Percentiles rank a stretch among this genome's conserved stretches.
Evolutionary conservation across 2,329 filamentous ascomycete genomes (phyloP).

Genomic region (Elsinoe australis): DNA sequence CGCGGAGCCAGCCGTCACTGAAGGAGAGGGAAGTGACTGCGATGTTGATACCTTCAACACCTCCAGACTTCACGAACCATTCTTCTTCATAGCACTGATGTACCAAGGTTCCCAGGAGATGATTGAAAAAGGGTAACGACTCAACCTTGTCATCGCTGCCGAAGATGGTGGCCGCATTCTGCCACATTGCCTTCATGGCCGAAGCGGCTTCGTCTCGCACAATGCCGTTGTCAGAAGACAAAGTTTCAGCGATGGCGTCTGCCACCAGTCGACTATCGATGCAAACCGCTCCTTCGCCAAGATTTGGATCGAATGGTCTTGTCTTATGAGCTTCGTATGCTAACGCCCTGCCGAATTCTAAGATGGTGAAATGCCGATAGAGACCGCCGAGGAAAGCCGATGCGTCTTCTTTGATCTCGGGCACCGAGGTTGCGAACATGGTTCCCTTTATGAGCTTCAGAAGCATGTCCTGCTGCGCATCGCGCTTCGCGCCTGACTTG

Average conservation of each 20-base stretch:
- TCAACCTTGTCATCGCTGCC: constrained; percentile 64
- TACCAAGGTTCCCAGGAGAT: constrained; percentile 75
- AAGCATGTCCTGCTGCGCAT: constrained; percentile 70
- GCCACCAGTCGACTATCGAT: constrained; percentile 82
- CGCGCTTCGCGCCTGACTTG: constrained; percentile 78
- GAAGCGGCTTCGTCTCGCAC: constrained; percentile 77
- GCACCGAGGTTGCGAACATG: constrained; percentile 75
- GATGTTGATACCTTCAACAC: constrained; percentile 81
- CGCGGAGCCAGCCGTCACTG: constrained; percentile 72
- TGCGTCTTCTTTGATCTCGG: constrained; percentile 70
- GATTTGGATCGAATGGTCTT: constrained; percentile 73
- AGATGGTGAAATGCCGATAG: constrained; percentile 79
- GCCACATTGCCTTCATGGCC: constrained; percentile 69
- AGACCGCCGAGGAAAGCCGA: constrained; percentile 68
- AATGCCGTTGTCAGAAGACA: constrained; percentile 73
- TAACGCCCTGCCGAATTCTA: constrained; percentile 82
- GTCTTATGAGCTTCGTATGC: constrained; percentile 68
- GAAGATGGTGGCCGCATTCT: constrained; percentile 69
- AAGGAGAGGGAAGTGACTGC: constrained; percentile 78
- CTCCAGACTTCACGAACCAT: constrained; percentile 96
- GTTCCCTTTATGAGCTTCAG: constrained; percentile 84
- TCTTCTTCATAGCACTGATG: constrained; percentile 96
- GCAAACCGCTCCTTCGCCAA: constrained; percentile 78
- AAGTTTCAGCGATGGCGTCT: constrained; percentile 80
- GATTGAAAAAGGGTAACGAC: constrained; percentile 73